Conservation (phyloP, 768 basidiomycete genomes). For the Leccinellum albellum region DNA sequence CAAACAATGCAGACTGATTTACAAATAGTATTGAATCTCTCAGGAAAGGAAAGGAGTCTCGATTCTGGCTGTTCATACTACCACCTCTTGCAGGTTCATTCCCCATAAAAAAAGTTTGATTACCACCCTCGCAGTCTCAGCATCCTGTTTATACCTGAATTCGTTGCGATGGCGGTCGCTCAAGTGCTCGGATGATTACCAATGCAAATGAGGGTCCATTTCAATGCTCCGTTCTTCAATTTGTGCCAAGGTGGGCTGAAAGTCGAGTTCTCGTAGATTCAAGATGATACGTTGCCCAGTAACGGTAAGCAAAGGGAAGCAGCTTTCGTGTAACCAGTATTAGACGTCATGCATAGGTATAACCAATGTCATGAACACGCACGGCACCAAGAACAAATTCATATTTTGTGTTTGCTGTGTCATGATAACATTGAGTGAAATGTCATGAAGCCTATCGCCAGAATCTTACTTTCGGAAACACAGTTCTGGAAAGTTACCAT, state of each 20-base stretch:
- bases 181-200: background rate
- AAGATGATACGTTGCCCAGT: conserved; percentile 15
- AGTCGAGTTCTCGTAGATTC: conserved; percentile 5
- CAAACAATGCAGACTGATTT: background rate
- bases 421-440: background rate
- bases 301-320: conserved; percentile 5
- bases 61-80: background rate
- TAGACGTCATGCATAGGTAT: background rate
- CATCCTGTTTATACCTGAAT: background rate
- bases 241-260: background rate
- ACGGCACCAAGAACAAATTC: conserved; percentile 1
- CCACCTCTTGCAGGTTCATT: background rate
- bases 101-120: background rate
- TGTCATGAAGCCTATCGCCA: background rate
- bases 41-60: background rate
- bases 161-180: background rate
- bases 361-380: background rate
- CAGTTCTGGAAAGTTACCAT: background rate
- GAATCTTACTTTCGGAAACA: background rate
- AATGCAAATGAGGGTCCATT: background rate
- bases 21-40: background rate
- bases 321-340: background rate
- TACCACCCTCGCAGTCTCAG: background rate
- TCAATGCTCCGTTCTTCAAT: background rate
- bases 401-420: background rate